phyloP scores from a whole-genome alignment of 179 eudicot species.

The Nepenthes alata region DNA sequence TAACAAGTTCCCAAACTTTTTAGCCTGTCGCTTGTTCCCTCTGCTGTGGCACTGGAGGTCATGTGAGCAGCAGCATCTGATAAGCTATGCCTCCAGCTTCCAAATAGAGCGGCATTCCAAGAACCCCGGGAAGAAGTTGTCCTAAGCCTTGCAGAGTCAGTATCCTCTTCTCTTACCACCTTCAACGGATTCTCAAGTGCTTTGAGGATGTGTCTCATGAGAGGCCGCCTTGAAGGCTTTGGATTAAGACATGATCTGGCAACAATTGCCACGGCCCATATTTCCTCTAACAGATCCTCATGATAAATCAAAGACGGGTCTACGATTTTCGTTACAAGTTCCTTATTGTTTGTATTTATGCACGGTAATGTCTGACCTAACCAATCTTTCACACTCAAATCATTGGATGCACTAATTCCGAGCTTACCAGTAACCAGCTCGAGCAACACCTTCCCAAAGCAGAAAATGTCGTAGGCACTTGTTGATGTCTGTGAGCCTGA shows the following conservation, averaged over 20 bases:
- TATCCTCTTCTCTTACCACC: conserved; percentile 70
- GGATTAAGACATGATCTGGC: conserved; percentile 82
- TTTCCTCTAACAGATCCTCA: conserved; percentile 78
- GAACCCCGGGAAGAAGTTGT: conserved; percentile 59
- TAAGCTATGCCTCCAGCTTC: conserved; percentile 74
- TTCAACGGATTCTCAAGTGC: conserved; percentile 83
- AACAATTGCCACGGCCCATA: conserved; percentile 84
- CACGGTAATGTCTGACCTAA: conserved; percentile 35
- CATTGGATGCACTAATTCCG: conserved; percentile 49
- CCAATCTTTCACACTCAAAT: conserved; percentile 43
- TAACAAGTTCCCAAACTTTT: conserved; percentile 47
- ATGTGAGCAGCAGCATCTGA: conserved; percentile 16
- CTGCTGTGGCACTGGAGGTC: conserved; percentile 20
- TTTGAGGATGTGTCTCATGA: conserved; percentile 62
- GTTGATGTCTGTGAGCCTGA: conserved; percentile 48
- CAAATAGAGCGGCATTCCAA: conserved; percentile 66
- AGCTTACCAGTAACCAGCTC: conserved; percentile 78
- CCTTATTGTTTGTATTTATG: conserved; percentile 61
- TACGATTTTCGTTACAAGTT: conserved; percentile 56
- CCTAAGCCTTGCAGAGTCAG: conserved; percentile 53
- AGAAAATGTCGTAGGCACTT: conserved; percentile 73
- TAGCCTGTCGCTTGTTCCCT: conserved; percentile 20
- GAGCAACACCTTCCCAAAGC: conserved; percentile 75
- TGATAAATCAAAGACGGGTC: conserved; percentile 66
- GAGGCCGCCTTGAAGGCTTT: conserved; percentile 61